These are phyloP conservation scores for Phaffia tasmanica DNA, from an alignment of 768 basidiomycete species.

Conservation along the genomic window DNA sequence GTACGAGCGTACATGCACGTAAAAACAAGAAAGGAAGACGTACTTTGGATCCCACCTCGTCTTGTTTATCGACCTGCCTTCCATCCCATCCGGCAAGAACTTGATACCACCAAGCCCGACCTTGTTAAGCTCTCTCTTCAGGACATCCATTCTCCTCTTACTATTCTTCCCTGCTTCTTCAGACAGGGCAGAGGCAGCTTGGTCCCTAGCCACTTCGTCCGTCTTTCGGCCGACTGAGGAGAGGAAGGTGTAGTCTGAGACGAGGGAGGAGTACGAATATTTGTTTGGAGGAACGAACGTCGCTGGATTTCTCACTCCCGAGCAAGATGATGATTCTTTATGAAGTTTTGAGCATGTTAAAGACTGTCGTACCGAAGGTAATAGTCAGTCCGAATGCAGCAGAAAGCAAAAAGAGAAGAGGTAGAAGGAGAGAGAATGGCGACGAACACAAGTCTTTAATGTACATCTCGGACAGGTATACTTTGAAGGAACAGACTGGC, in stretches of 20 bases:
- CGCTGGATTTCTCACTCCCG: conserved; percentile 19
- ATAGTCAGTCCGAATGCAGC: not conserved
- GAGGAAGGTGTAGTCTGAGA: conserved; percentile 25
- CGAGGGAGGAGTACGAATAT: conserved; percentile 18
- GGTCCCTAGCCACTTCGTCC: conserved; percentile 10
- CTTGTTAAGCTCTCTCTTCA: conserved; percentile 13
- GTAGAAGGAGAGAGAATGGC: not conserved
- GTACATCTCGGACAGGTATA: conserved; percentile 24
- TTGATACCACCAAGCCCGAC: conserved; percentile 15
- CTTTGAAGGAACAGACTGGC: not conserved
- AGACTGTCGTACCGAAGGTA: not conserved
- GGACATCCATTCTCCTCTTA: conserved; percentile 5
- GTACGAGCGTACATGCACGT: too few relatives aligned
- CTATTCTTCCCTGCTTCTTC: not conserved
- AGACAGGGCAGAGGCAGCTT: not conserved
- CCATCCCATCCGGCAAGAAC: conserved; percentile 20
- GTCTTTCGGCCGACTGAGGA: conserved; percentile 15
- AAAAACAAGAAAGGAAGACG: not conserved
- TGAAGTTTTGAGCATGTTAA: conserved; percentile 19
- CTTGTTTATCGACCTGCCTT: conserved; percentile 14
- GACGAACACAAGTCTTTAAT: conserved; percentile 20
- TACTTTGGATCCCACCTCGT: conserved; percentile 20
- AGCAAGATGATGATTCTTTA: conserved; percentile 10
- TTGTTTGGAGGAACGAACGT: conserved; percentile 19
- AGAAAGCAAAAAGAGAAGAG: not conserved